These are phyloP conservation scores for Euryodendron excelsum DNA, from an alignment of 148 eudicot genomes.

Conservation along the genomic window DNA sequence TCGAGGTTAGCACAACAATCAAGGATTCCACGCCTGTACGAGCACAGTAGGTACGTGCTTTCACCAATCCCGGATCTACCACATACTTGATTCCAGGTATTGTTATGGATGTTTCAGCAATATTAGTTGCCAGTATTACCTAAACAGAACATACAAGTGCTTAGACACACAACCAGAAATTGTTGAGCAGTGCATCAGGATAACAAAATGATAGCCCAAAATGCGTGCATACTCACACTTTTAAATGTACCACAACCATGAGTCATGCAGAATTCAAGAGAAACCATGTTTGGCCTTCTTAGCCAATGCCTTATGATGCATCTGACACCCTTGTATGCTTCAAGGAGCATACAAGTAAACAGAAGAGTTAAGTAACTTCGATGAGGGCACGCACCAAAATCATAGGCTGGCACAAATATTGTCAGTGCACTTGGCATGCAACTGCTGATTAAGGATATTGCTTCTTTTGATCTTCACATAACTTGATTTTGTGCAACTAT, in stretches of 20 bases:
- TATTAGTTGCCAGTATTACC: conserved; percentile 96
- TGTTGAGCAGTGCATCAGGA: background rate
- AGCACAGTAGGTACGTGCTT: conserved; percentile 77
- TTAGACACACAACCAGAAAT: background rate
- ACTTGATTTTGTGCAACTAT: background rate
- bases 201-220: background rate
- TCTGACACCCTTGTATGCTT: background rate
- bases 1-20: conserved; percentile 74
- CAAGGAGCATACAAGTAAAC: background rate
- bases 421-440: background rate
- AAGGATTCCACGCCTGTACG: conserved; percentile 78
- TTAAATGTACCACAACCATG: background rate
- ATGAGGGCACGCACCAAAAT: background rate
- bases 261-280: background rate
- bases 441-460: background rate
- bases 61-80: conserved; percentile 94
- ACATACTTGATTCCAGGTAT: conserved; percentile 98
- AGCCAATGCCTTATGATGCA: too few relatives aligned
- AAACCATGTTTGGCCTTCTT: background rate
- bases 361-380: background rate
- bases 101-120: conserved; percentile 97
- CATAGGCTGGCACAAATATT: background rate
- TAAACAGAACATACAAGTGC: conserved; percentile 25
- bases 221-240: background rate
- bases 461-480: background rate